Percentiles rank a stretch among this genome's conserved stretches.
Conservation (phyloP, 1,139 yeast genomes). For the Nematodospora anomalae region DNA sequence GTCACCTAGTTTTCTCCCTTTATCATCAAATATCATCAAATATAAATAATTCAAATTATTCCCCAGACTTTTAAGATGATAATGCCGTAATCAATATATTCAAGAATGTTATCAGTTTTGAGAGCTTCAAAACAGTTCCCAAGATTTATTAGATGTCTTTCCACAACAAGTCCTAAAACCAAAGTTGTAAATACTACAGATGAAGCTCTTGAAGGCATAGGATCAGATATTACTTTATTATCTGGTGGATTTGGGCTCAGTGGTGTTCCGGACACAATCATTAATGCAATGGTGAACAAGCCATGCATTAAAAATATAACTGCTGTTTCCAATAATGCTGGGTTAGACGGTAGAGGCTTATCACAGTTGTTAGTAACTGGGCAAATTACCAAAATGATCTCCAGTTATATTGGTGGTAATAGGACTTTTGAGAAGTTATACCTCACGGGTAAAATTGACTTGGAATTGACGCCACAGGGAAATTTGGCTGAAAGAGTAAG, state of each 20-base stretch:
- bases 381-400: slow-evolving; percentile 47
- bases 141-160: slow-evolving; percentile 9
- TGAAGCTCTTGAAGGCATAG: slow-evolving; percentile 32
- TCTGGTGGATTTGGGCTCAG: slow-evolving; percentile 53
- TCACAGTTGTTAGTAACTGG: slow-evolving; percentile 41
- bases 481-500: slow-evolving; percentile 50
- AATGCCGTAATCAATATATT: too few species aligned
- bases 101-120: slow-evolving; percentile 8
- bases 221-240: slow-evolving; percentile 33
- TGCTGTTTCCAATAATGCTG: slow-evolving; percentile 54
- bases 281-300: slow-evolving; percentile 35
- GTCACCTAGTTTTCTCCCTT: too few species aligned
- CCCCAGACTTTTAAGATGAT: too few species aligned
- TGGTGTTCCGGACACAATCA: slow-evolving; percentile 49
- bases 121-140: slow-evolving; percentile 1
- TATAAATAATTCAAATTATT: too few species aligned
- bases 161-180: slow-evolving; percentile 13
- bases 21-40: too few species aligned
- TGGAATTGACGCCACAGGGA: slow-evolving; percentile 53
- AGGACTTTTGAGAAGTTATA: slow-evolving; percentile 43
- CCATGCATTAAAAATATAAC: slow-evolving; percentile 36
- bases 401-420: slow-evolving; percentile 49
- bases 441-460: slow-evolving; percentile 43
- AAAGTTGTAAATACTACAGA: slow-evolving; percentile 25
- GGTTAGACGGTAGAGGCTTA: slow-evolving; percentile 46